Evolutionary conservation across 2,329 filamentous ascomycete genomes (phyloP), one percentile per base, ranked within the genome.

Genomic region (Fusarium armeniacum): DNA sequence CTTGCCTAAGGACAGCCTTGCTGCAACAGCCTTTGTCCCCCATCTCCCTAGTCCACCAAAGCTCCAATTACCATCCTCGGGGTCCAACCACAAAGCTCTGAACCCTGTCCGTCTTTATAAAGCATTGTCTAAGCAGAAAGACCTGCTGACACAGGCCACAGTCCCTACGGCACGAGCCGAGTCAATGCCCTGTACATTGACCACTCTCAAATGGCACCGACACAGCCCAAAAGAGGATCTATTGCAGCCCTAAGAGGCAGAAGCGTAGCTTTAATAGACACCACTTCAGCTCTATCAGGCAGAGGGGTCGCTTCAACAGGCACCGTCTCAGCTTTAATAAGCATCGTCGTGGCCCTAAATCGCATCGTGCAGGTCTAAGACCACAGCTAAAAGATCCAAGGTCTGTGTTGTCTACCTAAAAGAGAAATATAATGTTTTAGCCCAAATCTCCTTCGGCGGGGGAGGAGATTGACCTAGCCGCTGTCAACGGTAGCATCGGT

Each of bases 401-500:
- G 11, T 26, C 16, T 40, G 5, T 38, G 12, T 30, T 10, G 22
- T 15, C 22, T 5, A 4, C 33, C 13, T 4, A 6, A 52, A 52
- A 52, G 18, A 40, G 49, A 9, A 4, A 52, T 9, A 41, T 13
- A 15, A 10, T 52, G 35, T 52, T 52, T 52, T 28, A 41, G 49
- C 58, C 54, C 54, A 44, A 52, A 44, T 38, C 41, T 41, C n/a
- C 41, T n/a, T 18, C 24, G 24, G 7, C 47, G 30, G 36, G 54
- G 22, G 22, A 18, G 5, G 13, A 40, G 41, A 36, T 6, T 6
- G 28, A n/a, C 30, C 18, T 6, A 46, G 40, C 61, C 61, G 61
- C 62, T 65, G 47, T 65, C 47, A 54, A 60, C 53, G 54, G 62
- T 65, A 53, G 35, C 30, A 65, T 28, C 32, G 47, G 54, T 61